These are phyloP conservation scores for Petunia axillaris DNA, from an alignment of 257 asterid genomes.

Conservation along the genomic window DNA sequence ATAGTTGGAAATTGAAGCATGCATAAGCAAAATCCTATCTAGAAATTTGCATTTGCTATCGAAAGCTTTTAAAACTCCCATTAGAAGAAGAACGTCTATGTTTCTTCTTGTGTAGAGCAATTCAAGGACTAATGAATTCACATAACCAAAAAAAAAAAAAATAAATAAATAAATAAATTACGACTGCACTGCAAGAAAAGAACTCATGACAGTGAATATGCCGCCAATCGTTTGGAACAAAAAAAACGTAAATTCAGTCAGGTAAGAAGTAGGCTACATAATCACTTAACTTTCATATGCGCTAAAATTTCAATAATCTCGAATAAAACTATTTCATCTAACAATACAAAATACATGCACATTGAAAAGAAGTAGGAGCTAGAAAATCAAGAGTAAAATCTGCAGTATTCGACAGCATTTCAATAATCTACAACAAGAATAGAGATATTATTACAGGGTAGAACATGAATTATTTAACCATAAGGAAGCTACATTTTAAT, in stretches of 20 bases:
- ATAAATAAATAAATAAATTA: not conserved
- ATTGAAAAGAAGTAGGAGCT: not conserved
- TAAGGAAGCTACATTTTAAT: constrained; percentile 21
- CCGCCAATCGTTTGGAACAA: not conserved
- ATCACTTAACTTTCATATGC: not conserved
- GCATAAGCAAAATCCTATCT: not conserved
- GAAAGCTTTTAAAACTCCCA: constrained; percentile 16
- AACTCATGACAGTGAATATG: constrained; percentile 9
- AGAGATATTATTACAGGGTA: constrained; percentile 5
- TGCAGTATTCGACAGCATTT: not conserved
- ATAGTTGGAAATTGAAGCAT: not conserved
- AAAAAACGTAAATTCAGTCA: not conserved
- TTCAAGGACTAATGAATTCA: not conserved
- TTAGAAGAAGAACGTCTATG: not conserved
- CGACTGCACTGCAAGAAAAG: not conserved
- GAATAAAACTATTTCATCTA: not conserved
- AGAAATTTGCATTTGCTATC: constrained; percentile 13
- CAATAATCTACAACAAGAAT: not conserved
- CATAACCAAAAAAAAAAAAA: not conserved
- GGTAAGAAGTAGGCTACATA: not conserved
- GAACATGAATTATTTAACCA: not conserved
- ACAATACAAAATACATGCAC: constrained; percentile 14
- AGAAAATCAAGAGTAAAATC: not conserved
- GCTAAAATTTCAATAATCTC: not conserved
- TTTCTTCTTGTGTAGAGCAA: not conserved